Evolutionary conservation across 2,329 filamentous ascomycete species (phyloP), one percentile per base, ranked within the genome.

Genomic region (Botrytis elliptica): DNA sequence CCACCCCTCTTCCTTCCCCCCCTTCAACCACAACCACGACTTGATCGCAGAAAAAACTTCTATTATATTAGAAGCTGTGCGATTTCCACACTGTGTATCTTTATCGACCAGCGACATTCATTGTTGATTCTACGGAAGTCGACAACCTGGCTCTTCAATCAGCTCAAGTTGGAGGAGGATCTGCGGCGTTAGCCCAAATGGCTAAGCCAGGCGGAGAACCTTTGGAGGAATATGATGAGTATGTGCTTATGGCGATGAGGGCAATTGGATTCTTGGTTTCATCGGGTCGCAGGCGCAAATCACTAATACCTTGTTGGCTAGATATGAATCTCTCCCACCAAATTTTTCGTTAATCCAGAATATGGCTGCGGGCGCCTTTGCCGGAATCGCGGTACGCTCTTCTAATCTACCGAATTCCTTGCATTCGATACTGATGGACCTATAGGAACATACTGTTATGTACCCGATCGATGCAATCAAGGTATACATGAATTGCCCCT

Each of bases 381-480:
- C 96, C 74, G 96, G 96, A 63, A 80, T 80, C 75, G 78, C 78
- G 74, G 79, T 80, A 77, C 75, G 78, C 71, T 64, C 62, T 63
- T 74, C 71, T 46, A 40, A 69, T 68, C 40, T 38, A 36, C n/a
- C 71, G 38, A 14, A 36, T 57, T 46, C 73, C 42, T 76, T 79
- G 75, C 79, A 49, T 29, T 46, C 38, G 18, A 73, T 62, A 74
- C 76, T 78, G 73, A 79, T 73, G 40, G 70, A 44, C 65, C 38
- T 33, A 71, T 71, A 98, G 95, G 95, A 98, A 85, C 95, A 98
- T 84, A 97, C 95, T 74, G 95, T 97, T 80, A 98, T 99, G 96
- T 99, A 99, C 82, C 96, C 96, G 33, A 93, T 99, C 81, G 96
- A 99, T 85, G 90, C 97, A 78, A 92, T 99, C 82, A 99, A 99